These are phyloP conservation scores for Ceratocystis albifundus DNA, from an alignment of 2,329 filamentous ascomycete genomes.

Conservation along the genomic window DNA sequence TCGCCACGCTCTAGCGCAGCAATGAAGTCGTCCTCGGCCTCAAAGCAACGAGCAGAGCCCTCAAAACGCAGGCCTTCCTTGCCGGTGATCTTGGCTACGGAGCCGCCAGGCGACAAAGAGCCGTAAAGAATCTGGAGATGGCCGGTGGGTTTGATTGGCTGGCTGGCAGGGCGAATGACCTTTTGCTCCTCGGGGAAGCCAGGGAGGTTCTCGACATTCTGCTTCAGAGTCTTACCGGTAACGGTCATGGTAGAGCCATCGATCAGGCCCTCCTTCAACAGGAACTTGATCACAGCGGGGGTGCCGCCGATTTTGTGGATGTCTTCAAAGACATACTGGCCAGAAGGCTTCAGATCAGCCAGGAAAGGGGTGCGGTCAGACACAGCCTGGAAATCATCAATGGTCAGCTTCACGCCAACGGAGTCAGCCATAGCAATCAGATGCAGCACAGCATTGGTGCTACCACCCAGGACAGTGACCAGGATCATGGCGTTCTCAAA, in stretches of 20 bases:
- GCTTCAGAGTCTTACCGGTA: constrained; percentile 76
- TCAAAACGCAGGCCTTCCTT: constrained; percentile 80
- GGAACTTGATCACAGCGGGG: constrained; percentile 74
- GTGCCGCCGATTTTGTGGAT: constrained; percentile 79
- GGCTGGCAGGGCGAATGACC: constrained; percentile 67
- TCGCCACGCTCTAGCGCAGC: constrained; percentile 61
- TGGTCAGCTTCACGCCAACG: constrained; percentile 68
- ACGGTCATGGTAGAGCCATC: constrained; percentile 72
- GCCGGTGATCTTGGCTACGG: constrained; percentile 86
- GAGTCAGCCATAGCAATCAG: constrained; percentile 73
- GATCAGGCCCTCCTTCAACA: constrained; percentile 71
- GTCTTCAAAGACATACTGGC: constrained; percentile 77
- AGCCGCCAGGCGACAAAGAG: constrained; percentile 72
- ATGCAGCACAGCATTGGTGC: constrained; percentile 77
- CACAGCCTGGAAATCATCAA: constrained; percentile 77
- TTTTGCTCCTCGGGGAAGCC: constrained; percentile 64
- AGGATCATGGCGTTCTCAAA: constrained; percentile 81
- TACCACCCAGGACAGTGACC: constrained; percentile 71
- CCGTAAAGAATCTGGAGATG: constrained; percentile 83
- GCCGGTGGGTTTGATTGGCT: constrained; percentile 77
- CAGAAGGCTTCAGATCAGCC: constrained; percentile 72
- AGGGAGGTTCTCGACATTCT: constrained; percentile 69
- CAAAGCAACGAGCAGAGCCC: constrained; percentile 70
- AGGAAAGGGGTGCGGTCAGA: constrained; percentile 70
- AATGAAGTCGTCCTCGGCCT: constrained; percentile 74